Base-by-base conservation (phyloP, 78 protist species). In the Bodo saltans region DNA sequence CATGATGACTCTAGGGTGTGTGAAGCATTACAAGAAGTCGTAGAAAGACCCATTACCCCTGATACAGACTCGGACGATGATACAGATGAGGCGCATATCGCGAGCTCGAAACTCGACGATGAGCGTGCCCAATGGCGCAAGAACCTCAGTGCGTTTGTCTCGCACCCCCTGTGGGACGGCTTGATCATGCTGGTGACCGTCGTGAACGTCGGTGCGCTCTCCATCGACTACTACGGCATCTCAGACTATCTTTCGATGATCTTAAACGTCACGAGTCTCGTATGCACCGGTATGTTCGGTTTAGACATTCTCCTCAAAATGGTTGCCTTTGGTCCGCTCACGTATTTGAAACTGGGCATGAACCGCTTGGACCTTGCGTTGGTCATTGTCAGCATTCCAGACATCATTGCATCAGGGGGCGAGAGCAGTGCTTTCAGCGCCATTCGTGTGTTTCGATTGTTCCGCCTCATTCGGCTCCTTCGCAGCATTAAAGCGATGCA, bases 281-380 rank as follows among this genome's bases (percentile, higher is more conserved):
- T 68, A 26, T 87, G 23, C 71, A 33, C 70, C 35, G 67, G 11
- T 8, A 35, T 47, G 30, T 87, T 87, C 72, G 0, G 23, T 28
- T 4, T 42, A 35, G 90, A 87, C 83, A 68, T 85, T 23, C 34
- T 1, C 29, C 4, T 87, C 69, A 87, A 87, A 75, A 0, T 85
- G 53, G 23, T 73, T 28, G 79, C 68, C n/a, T 29, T 42, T n/a
- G 12, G 32, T 26, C 0, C 30, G 38, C 28, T 11, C 35, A 0
- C 1, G 38, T 38, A 21, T 21, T 40, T 47, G 3, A 3, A 17
- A 2, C 39, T 72, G 72, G 32, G 30, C 37, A 60, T 30, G 70
- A 83, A 83, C 68, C n/a, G 8, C 11, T 30, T 83, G 8, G 87
- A 83, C 72, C 1, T 30, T 3, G 23, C n/a, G 21, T 12, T 83